Evolutionary conservation across 2,329 filamentous ascomycete species (phyloP).

Genomic region (Rhynchosporium secalis): DNA sequence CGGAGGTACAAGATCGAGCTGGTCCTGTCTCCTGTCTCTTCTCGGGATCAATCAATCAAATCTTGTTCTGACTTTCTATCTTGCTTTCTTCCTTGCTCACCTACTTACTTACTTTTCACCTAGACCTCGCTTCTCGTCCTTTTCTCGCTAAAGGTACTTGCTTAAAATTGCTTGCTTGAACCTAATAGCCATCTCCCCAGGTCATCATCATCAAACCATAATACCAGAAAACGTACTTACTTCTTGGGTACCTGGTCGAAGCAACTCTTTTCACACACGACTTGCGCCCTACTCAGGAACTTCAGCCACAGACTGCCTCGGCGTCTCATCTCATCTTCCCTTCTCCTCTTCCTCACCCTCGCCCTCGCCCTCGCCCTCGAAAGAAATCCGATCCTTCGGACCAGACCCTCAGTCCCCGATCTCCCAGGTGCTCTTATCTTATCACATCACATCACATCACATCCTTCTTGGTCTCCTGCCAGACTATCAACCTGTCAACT

Average conservation of each 20-base stretch:
- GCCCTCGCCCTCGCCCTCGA: too few relatives aligned
- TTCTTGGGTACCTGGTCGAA: neutral
- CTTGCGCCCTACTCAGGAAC: neutral
- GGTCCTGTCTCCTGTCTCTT: neutral
- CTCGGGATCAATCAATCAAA: neutral
- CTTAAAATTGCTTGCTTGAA: too few relatives aligned
- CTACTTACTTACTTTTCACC: neutral
- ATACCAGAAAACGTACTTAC: neutral
- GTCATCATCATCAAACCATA: too few relatives aligned
- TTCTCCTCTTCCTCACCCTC: neutral
- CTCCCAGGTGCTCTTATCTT: neutral
- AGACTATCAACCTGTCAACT: neutral
- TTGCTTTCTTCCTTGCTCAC: neutral
- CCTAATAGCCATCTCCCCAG: neutral
- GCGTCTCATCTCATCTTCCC: neutral
- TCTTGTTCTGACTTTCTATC: conserved; percentile 2
- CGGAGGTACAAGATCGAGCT: conserved; percentile 8
- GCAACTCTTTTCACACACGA: neutral
- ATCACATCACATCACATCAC: neutral
- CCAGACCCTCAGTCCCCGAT: conserved; percentile 3
- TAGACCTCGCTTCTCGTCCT: neutral
- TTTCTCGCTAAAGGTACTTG: neutral
- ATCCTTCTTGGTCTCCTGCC: neutral
- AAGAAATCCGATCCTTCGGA: neutral
- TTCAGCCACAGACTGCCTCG: neutral